Conservation (phyloP, 768 basidiomycete species). For the Lanmaoa pseudosensibilis region DNA sequence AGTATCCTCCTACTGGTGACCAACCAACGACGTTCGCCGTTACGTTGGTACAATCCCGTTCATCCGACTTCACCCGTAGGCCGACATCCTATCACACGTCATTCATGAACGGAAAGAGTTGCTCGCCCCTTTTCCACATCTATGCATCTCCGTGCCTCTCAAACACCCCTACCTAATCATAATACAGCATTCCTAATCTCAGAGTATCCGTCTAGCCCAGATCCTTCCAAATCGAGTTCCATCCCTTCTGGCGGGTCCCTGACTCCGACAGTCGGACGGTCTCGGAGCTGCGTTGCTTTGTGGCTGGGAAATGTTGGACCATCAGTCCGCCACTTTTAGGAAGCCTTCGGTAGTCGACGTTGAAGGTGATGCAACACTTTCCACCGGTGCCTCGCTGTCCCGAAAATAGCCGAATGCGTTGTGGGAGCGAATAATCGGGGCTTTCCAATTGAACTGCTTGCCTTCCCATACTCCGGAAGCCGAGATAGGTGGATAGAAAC, state of each 20-base stretch:
- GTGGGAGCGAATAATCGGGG: no score
- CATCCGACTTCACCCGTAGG: conserved; percentile 6
- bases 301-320: not conserved
- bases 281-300: conserved; percentile 4
- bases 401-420: no score
- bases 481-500: no score
- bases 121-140: not conserved
- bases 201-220: not conserved
- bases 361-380: no score
- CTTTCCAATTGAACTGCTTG: no score
- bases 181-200: not conserved
- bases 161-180: not conserved
- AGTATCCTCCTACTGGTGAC: no score
- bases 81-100: not conserved
- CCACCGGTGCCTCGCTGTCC: no score
- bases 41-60: not conserved
- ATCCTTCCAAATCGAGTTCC: not conserved
- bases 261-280: not conserved
- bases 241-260: not conserved
- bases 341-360: no score
- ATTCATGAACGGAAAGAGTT: not conserved
- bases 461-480: no score
- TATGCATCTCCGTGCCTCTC: not conserved
- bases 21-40: not conserved
- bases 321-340: no score